These are phyloP conservation scores for Cyclanthera cordifolia DNA, from an alignment of 306 rosid genomes.

Conservation along the genomic window DNA sequence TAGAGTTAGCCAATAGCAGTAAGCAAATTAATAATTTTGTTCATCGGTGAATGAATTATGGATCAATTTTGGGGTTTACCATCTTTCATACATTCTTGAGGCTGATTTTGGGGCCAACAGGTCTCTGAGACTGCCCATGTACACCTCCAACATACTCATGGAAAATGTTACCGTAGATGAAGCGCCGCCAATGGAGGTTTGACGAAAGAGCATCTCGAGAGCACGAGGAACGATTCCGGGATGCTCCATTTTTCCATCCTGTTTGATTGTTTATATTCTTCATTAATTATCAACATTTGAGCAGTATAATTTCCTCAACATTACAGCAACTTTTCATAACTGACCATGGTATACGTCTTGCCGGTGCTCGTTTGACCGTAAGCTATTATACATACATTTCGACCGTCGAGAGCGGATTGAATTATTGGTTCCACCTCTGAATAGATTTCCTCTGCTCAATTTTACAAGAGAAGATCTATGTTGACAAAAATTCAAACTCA, in stretches of 20 bases:
- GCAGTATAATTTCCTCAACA: constrained; percentile 16
- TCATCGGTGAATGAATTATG: not conserved
- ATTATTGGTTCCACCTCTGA: constrained; percentile 81
- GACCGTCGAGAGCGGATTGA: constrained; percentile 82
- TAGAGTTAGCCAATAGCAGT: constrained; percentile 15
- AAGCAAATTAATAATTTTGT: constrained; percentile 7
- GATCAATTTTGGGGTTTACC: constrained; percentile 32
- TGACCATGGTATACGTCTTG: constrained; percentile 91
- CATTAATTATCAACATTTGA: not conserved
- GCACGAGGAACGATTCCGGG: constrained; percentile 76
- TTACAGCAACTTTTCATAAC: constrained; percentile 15
- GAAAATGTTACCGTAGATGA: constrained; percentile 47
- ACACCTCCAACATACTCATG: constrained; percentile 93
- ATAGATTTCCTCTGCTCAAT: constrained; percentile 50
- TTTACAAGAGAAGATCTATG: constrained; percentile 19
- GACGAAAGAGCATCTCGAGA: constrained; percentile 59
- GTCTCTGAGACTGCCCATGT: constrained; percentile 84
- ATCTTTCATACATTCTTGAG: constrained; percentile 42
- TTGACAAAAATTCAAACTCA: constrained; percentile 10
- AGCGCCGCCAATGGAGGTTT: constrained; percentile 35
- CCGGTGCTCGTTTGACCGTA: constrained; percentile 97
- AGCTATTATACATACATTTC: constrained; percentile 77
- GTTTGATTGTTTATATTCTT: constrained; percentile 17
- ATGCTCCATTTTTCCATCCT: constrained; percentile 75
- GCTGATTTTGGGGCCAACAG: constrained; percentile 53